Percentiles rank a stretch among this genome's conserved stretches.
phyloP scores from a whole-genome alignment of 1,139 yeast genomes.

The Saccharomyces hybrid region DNA sequence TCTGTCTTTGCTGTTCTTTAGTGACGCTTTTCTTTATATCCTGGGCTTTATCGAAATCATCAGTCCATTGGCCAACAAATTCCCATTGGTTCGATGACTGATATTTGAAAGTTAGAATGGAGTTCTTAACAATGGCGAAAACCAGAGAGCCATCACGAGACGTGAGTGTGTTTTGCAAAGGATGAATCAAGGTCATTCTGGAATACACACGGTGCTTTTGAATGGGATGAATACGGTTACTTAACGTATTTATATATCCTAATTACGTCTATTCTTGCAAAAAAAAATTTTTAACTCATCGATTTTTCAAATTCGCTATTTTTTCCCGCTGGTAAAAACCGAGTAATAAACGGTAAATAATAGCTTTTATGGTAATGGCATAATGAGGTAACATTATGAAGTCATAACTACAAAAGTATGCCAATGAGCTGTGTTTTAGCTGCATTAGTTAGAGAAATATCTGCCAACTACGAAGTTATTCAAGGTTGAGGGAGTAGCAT shows the following conservation, averaged over 20 bases:
- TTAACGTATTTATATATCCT: not conserved
- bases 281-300: not conserved
- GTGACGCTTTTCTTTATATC: constrained; percentile 41
- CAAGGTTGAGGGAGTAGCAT: not conserved
- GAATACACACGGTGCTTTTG: not conserved
- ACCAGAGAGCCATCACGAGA: constrained; percentile 41
- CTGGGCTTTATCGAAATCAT: constrained; percentile 41
- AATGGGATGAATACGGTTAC: not conserved
- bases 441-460: not conserved
- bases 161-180: constrained; percentile 50
- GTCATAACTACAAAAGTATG: not conserved
- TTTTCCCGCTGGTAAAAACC: not conserved
- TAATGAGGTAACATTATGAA: not conserved
- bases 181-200: constrained; percentile 49
- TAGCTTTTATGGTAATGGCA: not conserved
- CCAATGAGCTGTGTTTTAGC: not conserved
- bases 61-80: constrained; percentile 50
- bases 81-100: constrained; percentile 26
- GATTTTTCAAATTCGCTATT: not conserved
- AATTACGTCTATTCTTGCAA: not conserved
- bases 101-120: constrained; percentile 44
- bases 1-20: constrained; percentile 36
- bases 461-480: not conserved
- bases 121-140: constrained; percentile 51
- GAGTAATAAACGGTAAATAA: not conserved